Evolutionary conservation across 495 filamentous ascomycete genomes (phyloP).

Genomic region (Evernia prunastri): DNA sequence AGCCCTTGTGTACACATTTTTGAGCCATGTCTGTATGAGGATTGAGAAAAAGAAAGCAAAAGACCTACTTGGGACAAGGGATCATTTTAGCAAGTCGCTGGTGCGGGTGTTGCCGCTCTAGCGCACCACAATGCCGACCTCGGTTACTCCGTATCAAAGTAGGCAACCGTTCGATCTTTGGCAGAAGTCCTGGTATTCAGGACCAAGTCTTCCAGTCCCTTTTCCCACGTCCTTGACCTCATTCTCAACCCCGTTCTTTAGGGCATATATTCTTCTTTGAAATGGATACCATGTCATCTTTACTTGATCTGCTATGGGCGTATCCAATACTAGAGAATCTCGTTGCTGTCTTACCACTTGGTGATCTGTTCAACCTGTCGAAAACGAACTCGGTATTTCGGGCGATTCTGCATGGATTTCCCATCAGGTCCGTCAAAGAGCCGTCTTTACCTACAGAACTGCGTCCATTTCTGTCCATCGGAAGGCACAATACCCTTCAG

Average conservation of each 20-base stretch:
- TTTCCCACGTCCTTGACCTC: not conserved
- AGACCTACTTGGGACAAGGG: no score
- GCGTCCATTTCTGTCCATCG: conserved; percentile 19
- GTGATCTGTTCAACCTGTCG: conserved; percentile 27
- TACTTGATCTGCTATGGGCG: conserved; percentile 23
- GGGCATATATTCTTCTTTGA: not conserved
- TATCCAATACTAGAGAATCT: conserved; percentile 26
- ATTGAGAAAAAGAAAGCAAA: not conserved
- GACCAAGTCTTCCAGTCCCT: not conserved
- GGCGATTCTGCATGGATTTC: conserved; percentile 27
- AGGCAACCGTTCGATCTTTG: no score
- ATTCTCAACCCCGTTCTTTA: not conserved
- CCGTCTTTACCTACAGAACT: not conserved
- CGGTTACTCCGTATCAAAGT: no score
- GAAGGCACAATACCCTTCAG: conserved; percentile 22
- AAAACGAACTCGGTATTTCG: conserved; percentile 23
- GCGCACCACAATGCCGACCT: no score
- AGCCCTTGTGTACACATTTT: conserved; percentile 95
- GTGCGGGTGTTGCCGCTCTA: no score
- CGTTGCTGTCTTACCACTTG: conserved; percentile 21
- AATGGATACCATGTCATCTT: conserved; percentile 20
- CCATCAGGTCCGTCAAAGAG: not conserved
- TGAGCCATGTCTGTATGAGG: conserved; percentile 53
- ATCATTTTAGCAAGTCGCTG: no score
- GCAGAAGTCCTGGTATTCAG: no score